Evolutionary conservation across 1,284 basidiomycete genomes (phyloP), one percentile per base, ranked within the genome.

Genomic region (Fomitopsis pinicola): DNA sequence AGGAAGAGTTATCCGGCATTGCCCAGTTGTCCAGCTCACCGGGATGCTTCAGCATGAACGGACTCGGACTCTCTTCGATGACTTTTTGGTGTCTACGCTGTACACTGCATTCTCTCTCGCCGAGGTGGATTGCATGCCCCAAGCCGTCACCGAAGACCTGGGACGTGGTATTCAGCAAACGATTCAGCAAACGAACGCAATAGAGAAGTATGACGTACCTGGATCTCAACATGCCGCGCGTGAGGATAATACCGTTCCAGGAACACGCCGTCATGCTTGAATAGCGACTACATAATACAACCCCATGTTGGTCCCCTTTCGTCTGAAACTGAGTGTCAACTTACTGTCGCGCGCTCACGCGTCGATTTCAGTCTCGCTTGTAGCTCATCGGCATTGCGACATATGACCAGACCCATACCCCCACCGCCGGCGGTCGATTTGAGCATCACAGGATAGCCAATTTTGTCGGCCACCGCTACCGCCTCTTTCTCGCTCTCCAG

Each of bases 61-160:
- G 81, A 65, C 83, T 84, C 0, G 83, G 83, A 1, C 82, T 79
- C 68, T 91, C 89, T 68, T 92, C 89, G 36, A 91, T 82, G 5
- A 91, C 81, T 69, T 92, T 92, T 72, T 92, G 89, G 67, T 90
- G 84, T 30, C 89, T 75, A 35, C 89, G 77, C 69, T 92, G 89
- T 17, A 89, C 75, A 48, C 83, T 86, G 66, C 87, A 89, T 69
- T 92, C 89, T 10, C 89, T 78, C 68, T 91, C 88, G 38, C 86
- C 84, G 76, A 89, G 82, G 68, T 88, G 85, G 14, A 89, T 76
- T 2, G 82, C 83, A 58, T 83, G 76, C 5, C 83, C 83, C 0
- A 70, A 55, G 0, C 86, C 87, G 68, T 91, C 82, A 15, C 88
- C 89, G 64, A 90, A 88, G 0, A 91, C 79, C 80, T 85, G 52